A percentile compares a stretch with the other conserved stretches of the same genome.
Conservation (phyloP, 2,329 filamentous ascomycete species). For the Didymella segeticola region DNA sequence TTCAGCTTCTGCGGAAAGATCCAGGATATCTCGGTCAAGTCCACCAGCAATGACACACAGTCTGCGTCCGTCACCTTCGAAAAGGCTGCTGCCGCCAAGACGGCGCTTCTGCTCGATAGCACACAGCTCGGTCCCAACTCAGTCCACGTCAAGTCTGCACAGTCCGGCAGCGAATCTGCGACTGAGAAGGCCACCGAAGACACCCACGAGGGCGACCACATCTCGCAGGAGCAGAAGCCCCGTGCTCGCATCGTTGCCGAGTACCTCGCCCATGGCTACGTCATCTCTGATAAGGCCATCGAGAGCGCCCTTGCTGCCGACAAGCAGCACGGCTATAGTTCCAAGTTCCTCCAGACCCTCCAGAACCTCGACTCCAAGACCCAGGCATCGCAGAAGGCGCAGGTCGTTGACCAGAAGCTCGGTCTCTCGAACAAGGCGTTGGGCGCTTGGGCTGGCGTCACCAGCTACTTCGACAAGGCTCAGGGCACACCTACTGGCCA, state of each 20-base stretch:
- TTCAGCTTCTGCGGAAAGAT: constrained; percentile 98
- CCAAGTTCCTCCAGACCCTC: constrained; percentile 78
- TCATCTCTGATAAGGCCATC: constrained; percentile 77
- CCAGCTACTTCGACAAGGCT: constrained; percentile 95
- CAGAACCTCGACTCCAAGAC: constrained; percentile 81
- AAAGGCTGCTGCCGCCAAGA: constrained; percentile 96
- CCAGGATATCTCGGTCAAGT: constrained; percentile 76
- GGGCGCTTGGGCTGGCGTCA: constrained; percentile 70
- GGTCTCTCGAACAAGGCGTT: constrained; percentile 77
- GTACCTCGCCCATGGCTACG: constrained; percentile 95
- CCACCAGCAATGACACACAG: constrained; percentile 70
- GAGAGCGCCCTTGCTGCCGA: constrained; percentile 87
- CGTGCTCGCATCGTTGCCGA: constrained; percentile 92
- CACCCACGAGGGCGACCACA: constrained; percentile 66
- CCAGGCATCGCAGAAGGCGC: constrained; percentile 86
- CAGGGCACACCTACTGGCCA: constrained; percentile 84
- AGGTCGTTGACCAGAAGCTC: constrained; percentile 83
- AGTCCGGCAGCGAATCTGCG: constrained; percentile 68
- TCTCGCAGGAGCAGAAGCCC: constrained; percentile 96
- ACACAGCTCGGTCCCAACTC: constrained; percentile 82
- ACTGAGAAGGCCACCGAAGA: constrained; percentile 64
- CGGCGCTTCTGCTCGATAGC: constrained; percentile 94
- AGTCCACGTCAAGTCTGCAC: constrained; percentile 79
- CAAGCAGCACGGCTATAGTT: constrained; percentile 84
- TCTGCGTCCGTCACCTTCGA: constrained; percentile 94